Base-by-base conservation (phyloP, 164 flowering plant genomes). In the Magnolia officinalis region DNA sequence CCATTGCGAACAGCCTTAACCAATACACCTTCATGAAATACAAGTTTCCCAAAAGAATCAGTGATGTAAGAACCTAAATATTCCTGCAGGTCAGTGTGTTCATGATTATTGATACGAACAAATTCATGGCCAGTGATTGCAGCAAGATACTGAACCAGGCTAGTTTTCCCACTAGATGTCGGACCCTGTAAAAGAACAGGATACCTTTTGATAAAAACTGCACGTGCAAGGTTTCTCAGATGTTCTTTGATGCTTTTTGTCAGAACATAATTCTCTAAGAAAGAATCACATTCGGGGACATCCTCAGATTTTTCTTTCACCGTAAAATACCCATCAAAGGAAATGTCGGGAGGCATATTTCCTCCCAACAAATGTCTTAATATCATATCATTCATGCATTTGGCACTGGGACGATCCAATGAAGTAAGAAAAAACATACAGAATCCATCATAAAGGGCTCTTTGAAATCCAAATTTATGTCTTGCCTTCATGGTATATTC, bases 131-230 rank as follows among this genome's bases (percentile, higher is more conserved):
- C 96, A 76, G 93, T 90, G 78, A 86, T 63, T 26, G 92, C 87
- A 80, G 99, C 97, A 80, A 96, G 97, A 87, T 88, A 92, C 76
- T 83, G 88, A 63, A 96, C 97, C 81, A 96, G 96, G 79, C 99
- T 96, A 70, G 99, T 96, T 82, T 96, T 96, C 63, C 99, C 99
- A 87, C 99, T 96, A 71, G 99, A 96, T 5, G 99, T 96, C 4
- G 99, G 99, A 8, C 99, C 99, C 85, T 96, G 99, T 78, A 96
- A 76, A 50, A 96, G 96, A 76, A 96, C 97, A 45, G 99, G 99
- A 80, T 92, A 96, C 79, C 86, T 89, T 78, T 86, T 88, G 50
- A 94, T 85, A 70, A 88, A 87, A 76, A 88, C 75, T 37, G 98
- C 97, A 72, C 96, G 90, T 13, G 93, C 87, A 80, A 96, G 84